Evolutionary conservation across 306 rosid species (phyloP).

Genomic region (Carpinus fangiana): DNA sequence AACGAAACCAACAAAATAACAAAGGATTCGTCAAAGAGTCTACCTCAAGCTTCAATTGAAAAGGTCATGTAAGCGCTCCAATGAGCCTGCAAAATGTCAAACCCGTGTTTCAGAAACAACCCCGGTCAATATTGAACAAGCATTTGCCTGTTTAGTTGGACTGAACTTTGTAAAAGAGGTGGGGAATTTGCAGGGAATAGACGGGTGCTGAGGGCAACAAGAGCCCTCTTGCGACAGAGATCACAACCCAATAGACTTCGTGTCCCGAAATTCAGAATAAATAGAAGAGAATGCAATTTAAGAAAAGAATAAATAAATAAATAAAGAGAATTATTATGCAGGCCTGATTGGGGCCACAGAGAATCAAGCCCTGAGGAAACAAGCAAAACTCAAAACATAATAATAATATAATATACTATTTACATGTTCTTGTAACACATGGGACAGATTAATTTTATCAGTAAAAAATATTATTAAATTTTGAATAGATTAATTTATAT

Average conservation of each 20-base stretch:
- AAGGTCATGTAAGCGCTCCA: neutral
- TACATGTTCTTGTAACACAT: no score
- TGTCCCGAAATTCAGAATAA: neutral
- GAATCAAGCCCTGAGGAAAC: no score
- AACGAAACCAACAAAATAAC: neutral
- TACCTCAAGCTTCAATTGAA: neutral
- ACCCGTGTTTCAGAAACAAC: neutral
- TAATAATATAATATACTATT: no score
- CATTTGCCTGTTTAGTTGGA: neutral
- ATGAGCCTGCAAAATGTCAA: neutral
- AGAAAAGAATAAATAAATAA: no score
- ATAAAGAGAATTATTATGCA: no score
- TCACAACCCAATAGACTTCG: neutral
- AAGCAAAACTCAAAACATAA: no score
- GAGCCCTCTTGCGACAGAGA: neutral
- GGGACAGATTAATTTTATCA: no score
- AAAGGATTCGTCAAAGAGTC: neutral
- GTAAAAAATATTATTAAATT: no score
- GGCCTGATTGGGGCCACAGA: neutral
- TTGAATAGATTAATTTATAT: no score
- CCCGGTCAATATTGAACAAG: neutral
- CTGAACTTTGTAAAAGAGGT: neutral
- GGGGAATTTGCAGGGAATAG: neutral
- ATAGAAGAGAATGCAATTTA: neutral
- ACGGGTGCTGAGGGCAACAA: neutral